phyloP scores from a whole-genome alignment of 345 rosid species.

The Aegle marmelos region DNA sequence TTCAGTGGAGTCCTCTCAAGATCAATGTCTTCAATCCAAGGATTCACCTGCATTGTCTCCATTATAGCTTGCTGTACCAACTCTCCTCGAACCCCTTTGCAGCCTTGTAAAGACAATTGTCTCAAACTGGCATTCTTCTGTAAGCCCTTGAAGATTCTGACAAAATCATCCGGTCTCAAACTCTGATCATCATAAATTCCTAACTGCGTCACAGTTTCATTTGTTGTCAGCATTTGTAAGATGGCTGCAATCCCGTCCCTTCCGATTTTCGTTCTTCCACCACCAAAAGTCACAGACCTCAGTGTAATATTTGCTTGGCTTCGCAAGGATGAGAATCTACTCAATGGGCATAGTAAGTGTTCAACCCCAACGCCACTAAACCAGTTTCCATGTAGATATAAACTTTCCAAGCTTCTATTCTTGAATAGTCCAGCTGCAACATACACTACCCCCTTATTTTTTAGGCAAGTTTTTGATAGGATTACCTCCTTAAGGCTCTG shows the following conservation, averaged over 20 bases:
- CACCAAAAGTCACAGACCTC: constrained; percentile 64
- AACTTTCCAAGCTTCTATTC: constrained; percentile 65
- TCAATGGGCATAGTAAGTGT: constrained; percentile 84
- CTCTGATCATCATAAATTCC: constrained; percentile 72
- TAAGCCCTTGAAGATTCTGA: constrained; percentile 64
- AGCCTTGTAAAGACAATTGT: constrained; percentile 75
- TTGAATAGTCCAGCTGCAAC: constrained; percentile 90
- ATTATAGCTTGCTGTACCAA: constrained; percentile 55
- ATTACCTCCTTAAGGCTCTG: constrained; percentile 64
- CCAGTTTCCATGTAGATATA: constrained; percentile 77
- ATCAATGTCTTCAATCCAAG: constrained; percentile 83
- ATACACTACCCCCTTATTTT: constrained; percentile 81
- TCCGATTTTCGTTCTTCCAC: constrained; percentile 65
- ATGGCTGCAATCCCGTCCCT: constrained; percentile 79
- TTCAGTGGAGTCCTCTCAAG: constrained; percentile 76
- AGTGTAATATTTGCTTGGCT: constrained; percentile 79
- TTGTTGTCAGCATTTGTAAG: constrained; percentile 68
- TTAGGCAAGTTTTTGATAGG: constrained; percentile 71
- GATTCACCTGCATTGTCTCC: constrained; percentile 83
- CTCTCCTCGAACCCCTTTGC: constrained; percentile 83
- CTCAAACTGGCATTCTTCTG: constrained; percentile 75
- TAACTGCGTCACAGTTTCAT: constrained; percentile 59
- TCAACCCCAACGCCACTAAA: constrained; percentile 72
- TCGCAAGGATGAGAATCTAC: constrained; percentile 88
- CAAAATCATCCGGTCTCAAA: constrained; percentile 70